These are phyloP conservation scores for Aspergillus heteromorphus DNA, from an alignment of 495 filamentous ascomycete genomes.

Conservation along the genomic window DNA sequence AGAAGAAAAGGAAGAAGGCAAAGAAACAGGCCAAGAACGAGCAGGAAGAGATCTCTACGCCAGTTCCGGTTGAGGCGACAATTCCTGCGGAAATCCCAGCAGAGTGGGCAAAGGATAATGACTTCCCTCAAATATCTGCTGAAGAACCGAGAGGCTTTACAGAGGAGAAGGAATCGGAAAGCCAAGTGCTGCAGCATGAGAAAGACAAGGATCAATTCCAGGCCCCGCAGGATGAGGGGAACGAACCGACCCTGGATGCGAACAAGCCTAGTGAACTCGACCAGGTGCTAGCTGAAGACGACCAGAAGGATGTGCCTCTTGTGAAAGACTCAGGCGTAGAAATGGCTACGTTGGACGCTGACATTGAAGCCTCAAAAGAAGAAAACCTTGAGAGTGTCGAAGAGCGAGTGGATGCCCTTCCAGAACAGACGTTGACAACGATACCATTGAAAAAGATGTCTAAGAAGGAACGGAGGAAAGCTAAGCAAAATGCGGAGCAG, in stretches of 20 bases:
- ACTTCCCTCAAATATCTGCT: background rate
- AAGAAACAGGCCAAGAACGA: conserved; percentile 15
- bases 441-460: conserved; percentile 23
- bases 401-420: background rate
- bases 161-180: background rate
- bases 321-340: background rate
- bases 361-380: background rate
- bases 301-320: background rate
- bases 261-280: background rate
- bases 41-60: conserved; percentile 8
- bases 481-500: conserved; percentile 28
- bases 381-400: background rate
- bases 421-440: conserved; percentile 1
- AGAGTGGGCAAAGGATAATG: background rate
- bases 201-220: background rate
- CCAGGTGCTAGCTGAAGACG: background rate
- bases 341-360: background rate
- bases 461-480: conserved; percentile 41
- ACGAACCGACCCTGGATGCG: background rate
- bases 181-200: background rate
- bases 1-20: conserved; percentile 28
- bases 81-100: background rate
- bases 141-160: background rate
- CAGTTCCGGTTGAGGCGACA: conserved; percentile 5
- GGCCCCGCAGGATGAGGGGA: background rate